phyloP scores from a whole-genome alignment of 2,329 filamentous ascomycete genomes.

The Coleophoma eucalyptorum region DNA sequence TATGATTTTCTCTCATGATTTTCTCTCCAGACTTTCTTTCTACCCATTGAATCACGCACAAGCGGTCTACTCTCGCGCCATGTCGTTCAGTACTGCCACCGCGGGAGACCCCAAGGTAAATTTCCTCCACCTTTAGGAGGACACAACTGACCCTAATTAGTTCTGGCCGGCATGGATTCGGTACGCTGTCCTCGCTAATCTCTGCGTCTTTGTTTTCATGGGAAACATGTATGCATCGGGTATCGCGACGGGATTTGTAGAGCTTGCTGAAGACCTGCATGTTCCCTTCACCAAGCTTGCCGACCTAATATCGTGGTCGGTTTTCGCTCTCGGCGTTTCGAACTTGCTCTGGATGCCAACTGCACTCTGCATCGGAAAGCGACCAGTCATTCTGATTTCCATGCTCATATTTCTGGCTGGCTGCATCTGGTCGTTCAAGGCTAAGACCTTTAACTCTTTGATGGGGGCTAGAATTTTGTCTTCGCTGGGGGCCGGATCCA shows the following conservation, averaged over 20 bases:
- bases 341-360: constrained; percentile 15
- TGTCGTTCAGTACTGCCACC: neutral
- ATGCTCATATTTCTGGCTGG: constrained; percentile 26
- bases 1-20: too few relatives aligned
- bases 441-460: constrained; percentile 26
- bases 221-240: constrained; percentile 11
- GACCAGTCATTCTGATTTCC: constrained; percentile 27
- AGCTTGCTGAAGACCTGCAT: constrained; percentile 13
- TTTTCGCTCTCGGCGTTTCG: constrained; percentile 15
- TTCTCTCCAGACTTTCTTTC: too few relatives aligned
- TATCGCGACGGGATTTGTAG: constrained; percentile 13
- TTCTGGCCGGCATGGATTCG: constrained; percentile 16
- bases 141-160: neutral
- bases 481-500: constrained; percentile 21
- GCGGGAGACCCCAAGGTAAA: constrained; percentile 14
- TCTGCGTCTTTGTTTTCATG: constrained; percentile 15
- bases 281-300: constrained; percentile 8
- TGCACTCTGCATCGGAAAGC: constrained; percentile 29
- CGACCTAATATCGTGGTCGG: constrained; percentile 14
- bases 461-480: constrained; percentile 28
- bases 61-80: too few relatives aligned
- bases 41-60: too few relatives aligned
- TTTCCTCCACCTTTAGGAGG: too few relatives aligned
- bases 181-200: constrained; percentile 10
- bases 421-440: constrained; percentile 28